A percentile compares a stretch with the other conserved stretches of the same genome.
Evolutionary conservation across 2,329 filamentous ascomycete species (phyloP).

Genomic region (Lachnellula cervina): DNA sequence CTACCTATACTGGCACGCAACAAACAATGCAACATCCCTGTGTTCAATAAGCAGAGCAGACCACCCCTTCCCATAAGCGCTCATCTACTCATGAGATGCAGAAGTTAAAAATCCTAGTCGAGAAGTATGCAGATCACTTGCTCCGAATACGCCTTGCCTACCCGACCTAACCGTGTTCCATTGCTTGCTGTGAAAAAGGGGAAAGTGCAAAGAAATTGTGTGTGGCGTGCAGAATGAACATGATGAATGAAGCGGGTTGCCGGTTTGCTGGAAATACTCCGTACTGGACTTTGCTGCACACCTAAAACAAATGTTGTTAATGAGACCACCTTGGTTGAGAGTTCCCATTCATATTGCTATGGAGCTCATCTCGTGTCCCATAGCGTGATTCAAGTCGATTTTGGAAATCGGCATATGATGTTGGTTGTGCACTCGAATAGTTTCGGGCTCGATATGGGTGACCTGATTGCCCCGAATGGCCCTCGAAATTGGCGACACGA

Average conservation of each 20-base stretch:
- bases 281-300: neutral
- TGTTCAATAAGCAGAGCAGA: neutral
- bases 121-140: neutral
- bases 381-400: neutral
- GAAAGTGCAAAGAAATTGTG: neutral
- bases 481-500: too few species aligned
- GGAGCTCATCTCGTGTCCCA: neutral
- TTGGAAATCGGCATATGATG: neutral
- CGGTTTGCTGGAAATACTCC: neutral
- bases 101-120: neutral
- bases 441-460: too few species aligned
- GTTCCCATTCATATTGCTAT: neutral
- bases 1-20: neutral
- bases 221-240: neutral
- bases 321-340: neutral
- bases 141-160: constrained; percentile 1
- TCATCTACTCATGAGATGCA: neutral
- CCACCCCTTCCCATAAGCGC: neutral
- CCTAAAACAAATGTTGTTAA: neutral
- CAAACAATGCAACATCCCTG: neutral
- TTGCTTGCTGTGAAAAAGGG: neutral
- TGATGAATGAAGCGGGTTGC: neutral
- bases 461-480: too few species aligned
- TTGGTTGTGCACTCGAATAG: too few species aligned
- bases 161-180: neutral